A percentile compares a stretch with the other conserved stretches of the same genome.
These are phyloP conservation scores for Fusarium xylarioides DNA, from an alignment of 2,329 filamentous ascomycete genomes.

Conservation along the genomic window DNA sequence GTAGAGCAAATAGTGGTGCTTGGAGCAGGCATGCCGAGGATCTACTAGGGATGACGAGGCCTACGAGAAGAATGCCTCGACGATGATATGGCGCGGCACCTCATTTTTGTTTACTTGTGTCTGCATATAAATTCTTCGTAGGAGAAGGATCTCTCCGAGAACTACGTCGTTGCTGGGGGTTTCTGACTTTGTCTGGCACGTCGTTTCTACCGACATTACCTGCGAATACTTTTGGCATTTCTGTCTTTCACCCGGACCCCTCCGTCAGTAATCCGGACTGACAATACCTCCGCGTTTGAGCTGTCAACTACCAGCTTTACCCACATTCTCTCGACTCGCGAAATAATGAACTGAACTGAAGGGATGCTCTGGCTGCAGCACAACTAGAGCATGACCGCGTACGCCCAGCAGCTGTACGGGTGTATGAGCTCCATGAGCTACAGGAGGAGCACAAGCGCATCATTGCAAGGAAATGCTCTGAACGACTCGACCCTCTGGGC, in stretches of 20 bases:
- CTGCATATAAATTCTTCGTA: neutral
- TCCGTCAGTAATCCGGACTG: neutral
- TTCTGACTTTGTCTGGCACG: neutral
- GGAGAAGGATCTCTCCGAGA: neutral
- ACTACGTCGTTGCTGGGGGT: neutral
- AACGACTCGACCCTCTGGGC: neutral
- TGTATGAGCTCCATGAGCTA: neutral
- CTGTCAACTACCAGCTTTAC: neutral
- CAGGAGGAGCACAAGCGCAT: neutral
- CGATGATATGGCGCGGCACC: neutral
- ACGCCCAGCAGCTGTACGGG: neutral
- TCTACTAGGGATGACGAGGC: slow-evolving; percentile 68
- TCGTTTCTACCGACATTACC: neutral
- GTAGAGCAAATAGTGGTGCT: slow-evolving; percentile 65
- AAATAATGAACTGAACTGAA: neutral
- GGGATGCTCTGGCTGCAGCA: neutral
- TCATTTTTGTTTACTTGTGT: neutral
- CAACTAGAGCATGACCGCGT: neutral
- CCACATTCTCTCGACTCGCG: neutral
- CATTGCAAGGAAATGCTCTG: neutral
- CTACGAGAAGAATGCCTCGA: slow-evolving; percentile 44
- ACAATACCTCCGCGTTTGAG: neutral
- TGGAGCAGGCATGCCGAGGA: slow-evolving; percentile 77
- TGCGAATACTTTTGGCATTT: neutral
- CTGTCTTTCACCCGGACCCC: neutral